A percentile compares a stretch with the other conserved stretches of the same genome.
Evolutionary conservation across 306 rosid genomes (phyloP).

Genomic region (Alnus rubra): DNA sequence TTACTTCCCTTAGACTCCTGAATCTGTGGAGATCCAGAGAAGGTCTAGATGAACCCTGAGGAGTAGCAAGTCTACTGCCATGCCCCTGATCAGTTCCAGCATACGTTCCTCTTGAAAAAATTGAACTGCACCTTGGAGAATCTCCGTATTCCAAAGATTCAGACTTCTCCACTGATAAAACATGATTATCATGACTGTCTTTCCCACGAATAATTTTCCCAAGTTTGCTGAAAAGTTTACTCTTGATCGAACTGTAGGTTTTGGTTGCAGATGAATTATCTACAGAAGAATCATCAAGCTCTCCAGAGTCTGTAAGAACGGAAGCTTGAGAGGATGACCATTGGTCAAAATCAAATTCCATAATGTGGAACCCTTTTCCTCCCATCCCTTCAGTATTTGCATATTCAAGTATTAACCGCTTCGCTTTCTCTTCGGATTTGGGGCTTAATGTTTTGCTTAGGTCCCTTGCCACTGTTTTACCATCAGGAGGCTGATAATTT

Average conservation of each 20-base stretch:
- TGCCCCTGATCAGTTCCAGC: conserved; percentile 30
- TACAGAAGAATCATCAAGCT: conserved; percentile 50
- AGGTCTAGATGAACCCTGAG: conserved; percentile 31
- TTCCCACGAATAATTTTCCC: conserved; percentile 58
- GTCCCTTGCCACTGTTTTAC: conserved; percentile 84
- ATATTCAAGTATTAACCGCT: conserved; percentile 80
- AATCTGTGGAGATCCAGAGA: conserved; percentile 44
- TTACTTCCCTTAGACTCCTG: conserved; percentile 40
- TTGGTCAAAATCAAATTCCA: conserved; percentile 65
- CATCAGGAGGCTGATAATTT: conserved; percentile 59
- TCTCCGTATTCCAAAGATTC: conserved; percentile 33
- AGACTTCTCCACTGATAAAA: conserved; percentile 39
- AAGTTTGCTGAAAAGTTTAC: conserved; percentile 56
- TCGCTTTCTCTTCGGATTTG: conserved; percentile 79
- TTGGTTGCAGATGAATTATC: conserved; percentile 45
- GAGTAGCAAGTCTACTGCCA: conserved; percentile 32
- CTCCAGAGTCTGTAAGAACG: conserved; percentile 52
- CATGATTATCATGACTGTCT: conserved; percentile 33
- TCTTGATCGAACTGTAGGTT: conserved; percentile 42
- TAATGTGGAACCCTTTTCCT: conserved; percentile 32
- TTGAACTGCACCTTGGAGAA: conserved; percentile 38
- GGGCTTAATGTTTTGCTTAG: conserved; percentile 78
- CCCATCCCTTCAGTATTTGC: conserved; percentile 55
- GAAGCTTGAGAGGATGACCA: conserved; percentile 81
- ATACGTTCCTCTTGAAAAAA: conserved; percentile 32